These are phyloP conservation scores for Cyberlindnera nakhonratchasimensis DNA, from an alignment of 805 yeast genomes.

Conservation along the genomic window DNA sequence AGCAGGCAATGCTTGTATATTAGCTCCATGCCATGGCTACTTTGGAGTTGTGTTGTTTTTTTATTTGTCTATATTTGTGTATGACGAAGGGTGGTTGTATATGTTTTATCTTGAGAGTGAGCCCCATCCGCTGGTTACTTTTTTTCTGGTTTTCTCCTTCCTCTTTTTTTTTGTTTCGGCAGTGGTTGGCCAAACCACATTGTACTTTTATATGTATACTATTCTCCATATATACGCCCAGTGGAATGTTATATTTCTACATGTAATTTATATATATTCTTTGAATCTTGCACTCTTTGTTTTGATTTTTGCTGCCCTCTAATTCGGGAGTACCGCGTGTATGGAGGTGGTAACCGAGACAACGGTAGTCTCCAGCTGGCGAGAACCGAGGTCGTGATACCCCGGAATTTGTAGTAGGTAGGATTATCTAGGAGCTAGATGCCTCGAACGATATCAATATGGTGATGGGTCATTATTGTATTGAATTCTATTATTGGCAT, in stretches of 20 bases:
- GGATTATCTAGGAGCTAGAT: too few species aligned
- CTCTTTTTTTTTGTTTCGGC: not conserved
- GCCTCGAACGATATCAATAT: too few species aligned
- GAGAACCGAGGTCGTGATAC: slow-evolving; percentile 7
- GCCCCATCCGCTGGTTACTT: not conserved
- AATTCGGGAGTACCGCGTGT: not conserved
- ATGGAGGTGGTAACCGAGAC: slow-evolving; percentile 1
- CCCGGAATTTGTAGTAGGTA: too few species aligned
- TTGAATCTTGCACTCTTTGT: not conserved
- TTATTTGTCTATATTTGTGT: slow-evolving; percentile 2
- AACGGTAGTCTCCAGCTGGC: not conserved
- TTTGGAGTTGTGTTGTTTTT: too few species aligned
- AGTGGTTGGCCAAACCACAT: not conserved
- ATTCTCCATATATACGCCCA: not conserved
- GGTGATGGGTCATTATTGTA: too few species aligned
- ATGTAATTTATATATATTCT: not conserved
- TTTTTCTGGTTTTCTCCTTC: not conserved
- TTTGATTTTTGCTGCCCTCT: not conserved
- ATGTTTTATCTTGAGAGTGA: not conserved
- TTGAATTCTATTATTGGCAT: too few species aligned
- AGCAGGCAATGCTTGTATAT: not conserved
- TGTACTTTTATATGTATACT: slow-evolving; percentile 15
- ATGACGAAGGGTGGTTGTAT: slow-evolving; percentile 7
- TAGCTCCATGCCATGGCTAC: too few species aligned
- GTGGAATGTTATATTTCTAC: not conserved